phyloP scores from a whole-genome alignment of 805 yeast species.

The fission yeast (Schizosaccharomyces pombe) region DNA sequence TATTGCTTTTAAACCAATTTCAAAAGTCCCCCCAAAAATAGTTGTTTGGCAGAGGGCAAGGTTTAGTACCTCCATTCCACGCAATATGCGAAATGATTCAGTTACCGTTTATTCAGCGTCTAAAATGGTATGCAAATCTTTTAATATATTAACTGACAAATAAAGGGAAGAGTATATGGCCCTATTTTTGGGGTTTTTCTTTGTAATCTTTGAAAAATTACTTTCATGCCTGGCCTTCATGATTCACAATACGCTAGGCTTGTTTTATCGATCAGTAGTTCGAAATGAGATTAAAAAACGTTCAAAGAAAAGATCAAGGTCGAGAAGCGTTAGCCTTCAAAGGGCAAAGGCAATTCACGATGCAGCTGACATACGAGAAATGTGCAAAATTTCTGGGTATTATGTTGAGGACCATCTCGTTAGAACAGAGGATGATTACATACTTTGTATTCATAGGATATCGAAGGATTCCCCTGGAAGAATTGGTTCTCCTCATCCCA shows the following conservation, averaged over 20 bases:
- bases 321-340: background rate
- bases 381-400: conserved; percentile 48
- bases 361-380: background rate
- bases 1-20: no score
- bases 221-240: background rate
- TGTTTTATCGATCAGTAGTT: no score
- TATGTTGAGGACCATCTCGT: conserved; percentile 55
- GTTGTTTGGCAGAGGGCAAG: background rate
- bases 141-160: background rate
- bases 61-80: background rate
- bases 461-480: background rate
- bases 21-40: background rate
- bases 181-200: background rate
- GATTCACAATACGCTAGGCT: background rate
- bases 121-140: background rate
- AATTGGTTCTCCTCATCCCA: background rate
- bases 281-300: no score
- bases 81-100: background rate
- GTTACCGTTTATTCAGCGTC: background rate
- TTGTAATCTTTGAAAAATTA: background rate
- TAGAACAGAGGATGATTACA: conserved; percentile 50
- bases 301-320: no score
- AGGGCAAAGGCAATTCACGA: background rate
- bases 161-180: background rate
- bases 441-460: conserved; percentile 46